Base-by-base conservation (phyloP, 106 monocot genomes). In the Acorus gramineus region DNA sequence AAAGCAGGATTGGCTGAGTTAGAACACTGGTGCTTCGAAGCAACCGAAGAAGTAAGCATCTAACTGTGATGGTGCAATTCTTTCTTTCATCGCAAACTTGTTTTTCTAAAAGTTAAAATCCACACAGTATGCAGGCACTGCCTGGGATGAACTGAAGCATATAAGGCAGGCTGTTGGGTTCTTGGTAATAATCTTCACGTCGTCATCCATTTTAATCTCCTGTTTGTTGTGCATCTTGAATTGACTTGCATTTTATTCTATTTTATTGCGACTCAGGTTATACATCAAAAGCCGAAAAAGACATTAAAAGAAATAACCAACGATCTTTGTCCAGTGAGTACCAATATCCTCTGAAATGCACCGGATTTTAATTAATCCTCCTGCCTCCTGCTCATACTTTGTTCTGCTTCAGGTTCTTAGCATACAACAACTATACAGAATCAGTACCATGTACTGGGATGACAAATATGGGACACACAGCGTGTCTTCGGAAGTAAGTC, bases 391-490 rank as follows among this genome's bases (percentile, higher is more conserved):
- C 28, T 28, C 28, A 28, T 28, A 28, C 28, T 28, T 28, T 28
- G 28, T 28, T 28, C 0, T 28, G 28, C 28, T 44, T 52, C 75
- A 85, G 85, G 85, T 81, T 52, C 85, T 85, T 46, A 85, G 85
- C 65, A 78, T 85, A 57, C 85, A 85, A 65, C 85, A 85, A 47
- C 50, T 85, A 13, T 85, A 85, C 51, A 78, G 85, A 81, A 85
- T 85, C 62, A 81, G 81, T 69, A 85, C 81, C 5, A 85, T 85
- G 85, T 85, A 85, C 58, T 85, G 85, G 85, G 85, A 85, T 67
- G 85, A 85, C 68, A 85, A 78, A 59, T 81, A 85, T 65, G 77
- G 81, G 11, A 85, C 85, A 6, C 85, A 78, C 11, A 85, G 81
- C 43, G 81, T 85, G 14, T 85, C 85, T 60, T 81, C 85, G 42